Conservation (phyloP, 352 stramenopile species). For the Globisporangium megalacanthum region DNA sequence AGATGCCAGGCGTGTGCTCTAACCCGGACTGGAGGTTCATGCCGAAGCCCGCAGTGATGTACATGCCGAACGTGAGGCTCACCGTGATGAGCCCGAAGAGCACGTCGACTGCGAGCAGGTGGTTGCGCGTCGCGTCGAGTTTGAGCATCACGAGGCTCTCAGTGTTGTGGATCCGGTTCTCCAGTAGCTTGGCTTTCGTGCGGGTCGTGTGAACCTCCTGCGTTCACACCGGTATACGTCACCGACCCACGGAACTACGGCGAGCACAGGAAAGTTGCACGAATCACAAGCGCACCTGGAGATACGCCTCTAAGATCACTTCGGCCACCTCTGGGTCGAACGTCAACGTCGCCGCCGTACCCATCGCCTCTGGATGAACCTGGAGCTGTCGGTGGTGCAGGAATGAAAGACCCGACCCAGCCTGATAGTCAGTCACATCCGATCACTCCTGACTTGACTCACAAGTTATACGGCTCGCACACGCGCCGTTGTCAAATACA, state of each 20-base stretch:
- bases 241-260: constrained; percentile 22
- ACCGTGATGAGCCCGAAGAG: constrained; percentile 37
- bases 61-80: constrained; percentile 48
- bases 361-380: constrained; percentile 6
- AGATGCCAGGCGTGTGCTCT: constrained; percentile 23
- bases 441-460: constrained; percentile 12
- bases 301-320: constrained; percentile 9
- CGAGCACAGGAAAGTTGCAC: constrained; percentile 3
- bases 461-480: constrained; percentile 35
- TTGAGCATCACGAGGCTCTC: constrained; percentile 72
- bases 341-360: not conserved
- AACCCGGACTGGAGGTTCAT: constrained; percentile 54
- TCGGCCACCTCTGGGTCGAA: not conserved
- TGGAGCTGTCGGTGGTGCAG: constrained; percentile 13
- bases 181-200: constrained; percentile 57
- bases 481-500: constrained; percentile 57
- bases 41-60: constrained; percentile 52
- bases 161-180: constrained; percentile 67
- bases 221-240: constrained; percentile 4
- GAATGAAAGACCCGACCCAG: not conserved
- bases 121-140: constrained; percentile 63
- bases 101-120: constrained; percentile 48
- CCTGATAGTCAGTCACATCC: not conserved
- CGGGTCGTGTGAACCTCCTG: constrained; percentile 64
- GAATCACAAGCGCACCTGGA: not conserved